phyloP scores from a whole-genome alignment of 2,329 filamentous ascomycete genomes.

The Fusarium ambrosium region DNA sequence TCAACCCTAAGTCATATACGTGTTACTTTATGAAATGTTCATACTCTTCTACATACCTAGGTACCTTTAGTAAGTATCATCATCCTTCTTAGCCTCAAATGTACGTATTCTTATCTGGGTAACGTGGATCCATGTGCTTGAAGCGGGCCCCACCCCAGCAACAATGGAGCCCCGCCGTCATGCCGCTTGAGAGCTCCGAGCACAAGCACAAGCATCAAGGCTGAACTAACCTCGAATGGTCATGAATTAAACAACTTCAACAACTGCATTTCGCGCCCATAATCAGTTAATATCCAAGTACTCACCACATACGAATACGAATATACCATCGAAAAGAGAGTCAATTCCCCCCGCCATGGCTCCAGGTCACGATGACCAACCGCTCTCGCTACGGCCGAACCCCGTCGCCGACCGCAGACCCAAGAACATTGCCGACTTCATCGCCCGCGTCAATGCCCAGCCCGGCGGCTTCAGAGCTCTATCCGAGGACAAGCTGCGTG shows the following conservation, averaged over 20 bases:
- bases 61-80: not conserved
- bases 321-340: not conserved
- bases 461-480: constrained; percentile 83
- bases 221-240: not conserved
- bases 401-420: constrained; percentile 69
- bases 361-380: constrained; percentile 49
- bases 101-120: not conserved
- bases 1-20: not conserved
- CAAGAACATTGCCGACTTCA: constrained; percentile 78
- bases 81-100: not conserved
- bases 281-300: not conserved
- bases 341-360: constrained; percentile 45
- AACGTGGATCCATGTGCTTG: not conserved
- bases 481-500: constrained; percentile 78
- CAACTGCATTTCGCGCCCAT: not conserved
- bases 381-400: constrained; percentile 55
- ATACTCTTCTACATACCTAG: not conserved
- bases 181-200: not conserved
- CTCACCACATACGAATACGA: not conserved
- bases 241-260: not conserved
- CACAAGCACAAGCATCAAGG: not conserved
- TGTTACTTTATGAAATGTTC: not conserved
- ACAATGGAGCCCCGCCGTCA: not conserved
- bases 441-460: constrained; percentile 84
- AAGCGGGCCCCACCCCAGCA: not conserved